A percentile compares a stretch with the other conserved stretches of the same genome.
Evolutionary conservation across 2,329 filamentous ascomycete species (phyloP).

Genomic region (Beauveria australis): DNA sequence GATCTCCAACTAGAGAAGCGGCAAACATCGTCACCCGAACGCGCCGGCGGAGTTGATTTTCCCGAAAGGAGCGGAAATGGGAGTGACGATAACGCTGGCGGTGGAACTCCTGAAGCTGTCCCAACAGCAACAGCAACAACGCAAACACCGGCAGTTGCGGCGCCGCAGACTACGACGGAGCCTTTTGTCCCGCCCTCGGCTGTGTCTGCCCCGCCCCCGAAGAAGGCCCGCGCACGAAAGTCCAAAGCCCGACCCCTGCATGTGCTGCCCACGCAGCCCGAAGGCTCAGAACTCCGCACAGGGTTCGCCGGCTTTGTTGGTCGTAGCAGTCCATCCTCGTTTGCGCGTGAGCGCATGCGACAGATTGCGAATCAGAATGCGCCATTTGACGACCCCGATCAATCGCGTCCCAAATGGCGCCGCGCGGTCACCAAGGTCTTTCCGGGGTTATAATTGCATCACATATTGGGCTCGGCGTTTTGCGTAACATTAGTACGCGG

Average conservation of each 20-base stretch:
- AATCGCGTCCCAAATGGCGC: conserved; percentile 32
- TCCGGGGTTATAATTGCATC: conserved; percentile 22
- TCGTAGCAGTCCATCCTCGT: conserved; percentile 34
- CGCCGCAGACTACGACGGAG: background rate
- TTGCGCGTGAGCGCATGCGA: conserved; percentile 35
- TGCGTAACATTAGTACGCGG: background rate
- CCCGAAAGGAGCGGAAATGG: background rate
- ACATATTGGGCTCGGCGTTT: background rate
- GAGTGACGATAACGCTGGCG: background rate
- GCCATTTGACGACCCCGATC: conserved; percentile 35
- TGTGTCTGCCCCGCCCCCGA: conserved; percentile 9
- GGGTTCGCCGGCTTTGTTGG: conserved; percentile 19
- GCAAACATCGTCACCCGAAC: background rate
- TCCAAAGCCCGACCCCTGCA: conserved; percentile 18
- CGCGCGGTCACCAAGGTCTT: conserved; percentile 36
- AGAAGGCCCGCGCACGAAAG: conserved; percentile 11
- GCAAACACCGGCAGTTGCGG: background rate
- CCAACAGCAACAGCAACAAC: background rate
- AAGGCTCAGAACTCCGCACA: conserved; percentile 23
- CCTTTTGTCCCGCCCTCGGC: background rate
- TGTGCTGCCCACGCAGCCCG: conserved; percentile 30
- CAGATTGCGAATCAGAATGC: conserved; percentile 34
- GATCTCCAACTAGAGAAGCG: conserved; percentile 7
- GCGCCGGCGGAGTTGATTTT: background rate
- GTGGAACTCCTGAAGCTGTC: background rate